These are phyloP conservation scores for Vachellia pachyceras DNA, from an alignment of 306 rosid genomes.

Conservation along the genomic window DNA sequence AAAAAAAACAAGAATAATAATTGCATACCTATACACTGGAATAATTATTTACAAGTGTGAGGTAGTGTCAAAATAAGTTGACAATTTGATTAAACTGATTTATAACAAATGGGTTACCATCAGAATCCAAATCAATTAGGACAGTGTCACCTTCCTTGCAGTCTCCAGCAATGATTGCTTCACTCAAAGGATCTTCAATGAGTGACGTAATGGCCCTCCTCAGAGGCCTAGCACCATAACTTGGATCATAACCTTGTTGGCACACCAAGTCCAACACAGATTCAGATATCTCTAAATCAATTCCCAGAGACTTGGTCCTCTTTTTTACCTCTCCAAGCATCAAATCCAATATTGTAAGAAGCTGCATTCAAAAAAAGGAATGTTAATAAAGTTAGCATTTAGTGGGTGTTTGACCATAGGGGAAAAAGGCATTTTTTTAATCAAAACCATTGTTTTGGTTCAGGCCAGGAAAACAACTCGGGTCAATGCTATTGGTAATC, in stretches of 20 bases:
- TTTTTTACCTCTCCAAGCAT: conserved; percentile 75
- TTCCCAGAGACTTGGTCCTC: conserved; percentile 60
- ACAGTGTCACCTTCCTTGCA: conserved; percentile 76
- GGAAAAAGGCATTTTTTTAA: too few species aligned
- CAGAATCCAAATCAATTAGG: conserved; percentile 70
- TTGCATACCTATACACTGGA: conserved; percentile 40
- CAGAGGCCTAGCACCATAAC: conserved; percentile 85
- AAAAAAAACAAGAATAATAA: neutral
- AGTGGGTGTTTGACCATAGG: too few species aligned
- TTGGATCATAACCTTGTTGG: conserved; percentile 66
- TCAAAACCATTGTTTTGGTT: too few species aligned
- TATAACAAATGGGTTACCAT: conserved; percentile 62
- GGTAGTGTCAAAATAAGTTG: conserved; percentile 56
- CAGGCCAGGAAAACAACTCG: too few species aligned
- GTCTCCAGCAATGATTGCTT: conserved; percentile 67
- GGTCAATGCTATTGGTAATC: too few species aligned
- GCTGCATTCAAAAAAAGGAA: conserved; percentile 40
- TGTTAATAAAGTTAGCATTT: neutral
- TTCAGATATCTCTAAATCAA: conserved; percentile 72
- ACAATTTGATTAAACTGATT: conserved; percentile 56
- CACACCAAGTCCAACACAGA: conserved; percentile 68
- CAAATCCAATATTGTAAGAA: conserved; percentile 70
- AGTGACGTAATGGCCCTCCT: conserved; percentile 68
- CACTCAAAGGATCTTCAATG: conserved; percentile 79
- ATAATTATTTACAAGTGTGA: conserved; percentile 29